Percentiles rank a stretch among this genome's conserved stretches.
These are phyloP conservation scores for Claviceps spartinae DNA, from an alignment of 2,329 filamentous ascomycete species.

Conservation along the genomic window DNA sequence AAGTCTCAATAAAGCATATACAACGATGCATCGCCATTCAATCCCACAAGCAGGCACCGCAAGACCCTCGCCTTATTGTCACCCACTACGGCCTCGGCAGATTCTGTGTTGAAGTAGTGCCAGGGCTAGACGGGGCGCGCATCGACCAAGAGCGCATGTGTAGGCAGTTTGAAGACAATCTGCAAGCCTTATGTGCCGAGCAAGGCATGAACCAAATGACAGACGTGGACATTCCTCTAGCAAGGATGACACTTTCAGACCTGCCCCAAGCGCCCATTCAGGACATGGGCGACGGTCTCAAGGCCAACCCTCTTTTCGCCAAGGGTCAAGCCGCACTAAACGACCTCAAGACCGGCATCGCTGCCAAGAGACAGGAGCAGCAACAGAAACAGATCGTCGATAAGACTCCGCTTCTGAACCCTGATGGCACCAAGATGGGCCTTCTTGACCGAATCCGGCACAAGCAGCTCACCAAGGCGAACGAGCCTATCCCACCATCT, in stretches of 20 bases:
- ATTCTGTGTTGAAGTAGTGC: constrained; percentile 44
- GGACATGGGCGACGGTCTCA: constrained; percentile 19
- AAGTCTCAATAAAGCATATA: constrained; percentile 51
- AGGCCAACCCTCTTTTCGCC: constrained; percentile 42
- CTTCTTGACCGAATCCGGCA: constrained; percentile 64
- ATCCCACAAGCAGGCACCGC: constrained; percentile 17
- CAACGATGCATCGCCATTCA: constrained; percentile 54
- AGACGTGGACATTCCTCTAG: constrained; percentile 35
- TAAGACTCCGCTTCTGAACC: constrained; percentile 19
- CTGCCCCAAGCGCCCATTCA: constrained; percentile 24
- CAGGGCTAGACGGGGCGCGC: constrained; percentile 20
- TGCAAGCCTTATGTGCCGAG: constrained; percentile 31
- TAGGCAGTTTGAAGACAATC: constrained; percentile 37
- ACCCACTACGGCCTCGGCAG: constrained; percentile 39
- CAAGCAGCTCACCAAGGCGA: constrained; percentile 48
- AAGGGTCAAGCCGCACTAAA: constrained; percentile 58
- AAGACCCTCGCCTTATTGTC: constrained; percentile 27
- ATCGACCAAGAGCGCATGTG: constrained; percentile 40
- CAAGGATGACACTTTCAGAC: constrained; percentile 35
- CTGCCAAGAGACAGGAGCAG: constrained; percentile 34
- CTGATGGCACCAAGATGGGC: constrained; percentile 42
- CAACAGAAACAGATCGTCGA: constrained; percentile 21
- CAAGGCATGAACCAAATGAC: constrained; percentile 17
- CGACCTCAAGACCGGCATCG: constrained; percentile 52
- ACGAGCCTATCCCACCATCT: constrained; percentile 44